phyloP scores from a whole-genome alignment of 2,329 filamentous ascomycete species.

The Cercospora nicotianae region DNA sequence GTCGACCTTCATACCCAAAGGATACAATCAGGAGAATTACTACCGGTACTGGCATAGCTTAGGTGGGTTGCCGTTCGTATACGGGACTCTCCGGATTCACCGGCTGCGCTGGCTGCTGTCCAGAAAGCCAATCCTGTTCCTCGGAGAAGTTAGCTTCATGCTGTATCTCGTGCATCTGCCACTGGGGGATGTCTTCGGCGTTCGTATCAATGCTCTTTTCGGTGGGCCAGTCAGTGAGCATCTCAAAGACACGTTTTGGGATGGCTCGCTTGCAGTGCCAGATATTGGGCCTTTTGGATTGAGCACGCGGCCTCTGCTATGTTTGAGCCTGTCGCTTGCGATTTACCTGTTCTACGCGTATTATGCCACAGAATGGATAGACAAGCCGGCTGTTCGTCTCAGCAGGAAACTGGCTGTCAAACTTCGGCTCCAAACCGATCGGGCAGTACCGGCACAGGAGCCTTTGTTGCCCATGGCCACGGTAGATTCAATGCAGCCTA shows the following conservation, averaged over 20 bases:
- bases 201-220: slow-evolving; percentile 53
- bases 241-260: slow-evolving; percentile 14
- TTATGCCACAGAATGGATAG: slow-evolving; percentile 57
- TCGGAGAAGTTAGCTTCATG: slow-evolving; percentile 62
- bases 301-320: slow-evolving; percentile 58
- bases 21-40: slow-evolving; percentile 27
- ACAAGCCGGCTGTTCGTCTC: slow-evolving; percentile 58
- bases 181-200: slow-evolving; percentile 55
- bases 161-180: slow-evolving; percentile 64
- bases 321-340: slow-evolving; percentile 56
- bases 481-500: neutral
- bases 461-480: neutral
- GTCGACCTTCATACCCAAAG: slow-evolving; percentile 48
- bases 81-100: slow-evolving; percentile 50
- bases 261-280: slow-evolving; percentile 43
- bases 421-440: neutral
- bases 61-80: slow-evolving; percentile 56
- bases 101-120: slow-evolving; percentile 54
- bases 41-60: slow-evolving; percentile 59
- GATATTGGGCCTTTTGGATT: slow-evolving; percentile 52
- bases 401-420: slow-evolving; percentile 42
- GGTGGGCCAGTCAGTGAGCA: slow-evolving; percentile 31
- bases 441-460: neutral
- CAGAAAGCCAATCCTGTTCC: slow-evolving; percentile 53
- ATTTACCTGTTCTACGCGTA: slow-evolving; percentile 57